Conservation (phyloP, 176 grass and related monocot species). For the Cenchrus americanus region DNA sequence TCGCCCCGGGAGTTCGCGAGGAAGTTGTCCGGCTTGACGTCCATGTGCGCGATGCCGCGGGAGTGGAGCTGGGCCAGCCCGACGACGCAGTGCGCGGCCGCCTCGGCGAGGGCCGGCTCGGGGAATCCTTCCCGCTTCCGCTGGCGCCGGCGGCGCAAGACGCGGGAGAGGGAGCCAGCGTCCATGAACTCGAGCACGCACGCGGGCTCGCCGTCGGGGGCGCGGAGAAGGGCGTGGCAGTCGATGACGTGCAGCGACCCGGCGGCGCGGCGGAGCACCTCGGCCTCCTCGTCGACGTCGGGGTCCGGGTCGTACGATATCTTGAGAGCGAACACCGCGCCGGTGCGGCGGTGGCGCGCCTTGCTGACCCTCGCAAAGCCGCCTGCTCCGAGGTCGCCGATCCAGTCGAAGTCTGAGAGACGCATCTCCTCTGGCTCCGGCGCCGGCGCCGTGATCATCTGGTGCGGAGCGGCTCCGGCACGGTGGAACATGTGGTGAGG, state of each 20-base stretch:
- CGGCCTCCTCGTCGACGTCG: conserved; percentile 8
- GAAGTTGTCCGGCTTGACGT: conserved; percentile 51
- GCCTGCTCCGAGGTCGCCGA: conserved; percentile 39
- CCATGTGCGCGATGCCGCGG: conserved; percentile 36
- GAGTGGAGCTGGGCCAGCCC: conserved; percentile 48
- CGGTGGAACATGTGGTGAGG: not conserved
- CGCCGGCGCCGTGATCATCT: not conserved
- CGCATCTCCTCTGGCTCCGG: not conserved
- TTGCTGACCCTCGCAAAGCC: conserved; percentile 46
- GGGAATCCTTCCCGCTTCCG: not conserved
- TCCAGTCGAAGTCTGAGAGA: conserved; percentile 19
- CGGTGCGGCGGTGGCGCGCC: conserved; percentile 37
- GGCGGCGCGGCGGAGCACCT: conserved; percentile 24
- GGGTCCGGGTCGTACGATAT: not conserved
- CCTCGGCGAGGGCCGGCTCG: conserved; percentile 49
- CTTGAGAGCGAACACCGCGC: conserved; percentile 40
- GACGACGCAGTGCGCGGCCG: conserved; percentile 19
- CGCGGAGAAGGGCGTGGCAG: conserved; percentile 45
- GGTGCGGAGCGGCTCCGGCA: not conserved
- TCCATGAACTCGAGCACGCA: not conserved
- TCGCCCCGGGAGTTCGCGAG: conserved; percentile 33
- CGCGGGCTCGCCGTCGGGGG: too few relatives aligned
- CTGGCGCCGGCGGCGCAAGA: not conserved
- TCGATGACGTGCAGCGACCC: conserved; percentile 32
- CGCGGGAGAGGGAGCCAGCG: conserved; percentile 14